Conservation (phyloP, 176 grass and related monocot species). For the Oryza meyeriana region DNA sequence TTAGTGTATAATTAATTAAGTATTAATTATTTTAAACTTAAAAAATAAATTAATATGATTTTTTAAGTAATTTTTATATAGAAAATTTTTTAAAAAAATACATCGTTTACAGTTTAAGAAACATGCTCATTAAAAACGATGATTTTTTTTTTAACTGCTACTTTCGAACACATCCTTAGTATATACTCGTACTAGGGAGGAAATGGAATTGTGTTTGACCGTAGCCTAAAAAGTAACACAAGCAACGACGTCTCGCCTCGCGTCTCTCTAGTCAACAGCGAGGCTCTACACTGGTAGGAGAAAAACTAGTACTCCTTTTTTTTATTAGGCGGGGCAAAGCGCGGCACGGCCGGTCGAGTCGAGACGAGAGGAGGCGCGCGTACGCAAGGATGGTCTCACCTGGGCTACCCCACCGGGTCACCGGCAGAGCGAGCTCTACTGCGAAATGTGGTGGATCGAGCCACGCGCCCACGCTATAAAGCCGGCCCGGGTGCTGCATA, state of each 20-base stretch:
- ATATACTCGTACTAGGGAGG: neutral
- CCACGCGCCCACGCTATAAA: neutral
- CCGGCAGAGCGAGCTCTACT: no score
- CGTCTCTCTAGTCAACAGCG: constrained; percentile 10
- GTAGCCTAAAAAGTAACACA: neutral
- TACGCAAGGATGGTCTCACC: neutral
- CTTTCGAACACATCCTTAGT: no score
- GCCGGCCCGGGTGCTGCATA: neutral
- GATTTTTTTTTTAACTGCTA: no score
- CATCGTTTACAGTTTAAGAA: no score
- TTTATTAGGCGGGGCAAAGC: neutral
- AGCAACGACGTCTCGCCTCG: neutral
- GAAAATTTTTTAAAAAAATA: no score
- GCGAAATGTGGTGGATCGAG: no score
- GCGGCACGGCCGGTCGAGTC: constrained; percentile 5
- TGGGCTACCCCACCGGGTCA: neutral
- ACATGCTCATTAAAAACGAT: no score
- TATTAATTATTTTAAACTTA: no score
- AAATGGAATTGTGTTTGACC: constrained; percentile 19
- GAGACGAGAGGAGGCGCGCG: neutral
- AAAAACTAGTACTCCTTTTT: neutral
- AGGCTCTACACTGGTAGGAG: neutral
- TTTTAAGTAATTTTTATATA: no score
- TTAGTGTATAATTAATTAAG: no score
- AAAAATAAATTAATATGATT: no score